Evolutionary conservation across 108 stramenopile species (phyloP).

Genomic region (Cyclotella kingstonii): DNA sequence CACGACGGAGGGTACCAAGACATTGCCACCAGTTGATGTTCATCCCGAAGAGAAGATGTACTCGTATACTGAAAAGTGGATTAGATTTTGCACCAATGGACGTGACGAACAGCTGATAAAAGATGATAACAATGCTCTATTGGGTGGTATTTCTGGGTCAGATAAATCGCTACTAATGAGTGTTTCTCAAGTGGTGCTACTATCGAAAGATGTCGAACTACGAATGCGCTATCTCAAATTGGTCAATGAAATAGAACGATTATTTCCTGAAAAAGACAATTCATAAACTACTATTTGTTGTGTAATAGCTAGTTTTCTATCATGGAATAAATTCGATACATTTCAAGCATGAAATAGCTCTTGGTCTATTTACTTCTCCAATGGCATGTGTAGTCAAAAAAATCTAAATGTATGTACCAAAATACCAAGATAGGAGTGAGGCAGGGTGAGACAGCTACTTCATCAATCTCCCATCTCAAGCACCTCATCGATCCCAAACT

Average conservation of each 20-base stretch:
- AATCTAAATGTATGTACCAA: too few relatives aligned
- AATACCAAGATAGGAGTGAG: too few relatives aligned
- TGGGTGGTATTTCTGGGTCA: constrained; percentile 1
- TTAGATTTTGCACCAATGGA: constrained; percentile 18
- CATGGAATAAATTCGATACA: too few relatives aligned
- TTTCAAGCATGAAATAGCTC: too few relatives aligned
- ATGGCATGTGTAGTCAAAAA: too few relatives aligned
- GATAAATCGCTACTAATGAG: constrained; percentile 17
- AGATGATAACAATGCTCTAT: not conserved
- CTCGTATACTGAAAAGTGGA: constrained; percentile 13
- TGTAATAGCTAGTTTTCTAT: not conserved
- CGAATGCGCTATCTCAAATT: not conserved
- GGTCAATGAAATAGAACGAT: not conserved
- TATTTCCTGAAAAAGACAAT: constrained; percentile 3
- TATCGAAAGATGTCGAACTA: constrained; percentile 1
- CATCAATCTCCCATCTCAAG: constrained; percentile 17
- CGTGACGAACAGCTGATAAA: not conserved
- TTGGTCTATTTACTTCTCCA: too few relatives aligned
- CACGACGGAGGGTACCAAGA: not conserved
- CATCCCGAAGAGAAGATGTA: constrained; percentile 8
- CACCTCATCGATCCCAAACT: constrained; percentile 74
- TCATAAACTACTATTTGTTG: not conserved
- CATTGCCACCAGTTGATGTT: not conserved
- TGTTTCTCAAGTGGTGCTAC: constrained; percentile 4
- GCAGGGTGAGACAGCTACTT: too few relatives aligned